Conservation (phyloP, 495 filamentous ascomycete genomes). For the Trichoderma gamsii region DNA sequence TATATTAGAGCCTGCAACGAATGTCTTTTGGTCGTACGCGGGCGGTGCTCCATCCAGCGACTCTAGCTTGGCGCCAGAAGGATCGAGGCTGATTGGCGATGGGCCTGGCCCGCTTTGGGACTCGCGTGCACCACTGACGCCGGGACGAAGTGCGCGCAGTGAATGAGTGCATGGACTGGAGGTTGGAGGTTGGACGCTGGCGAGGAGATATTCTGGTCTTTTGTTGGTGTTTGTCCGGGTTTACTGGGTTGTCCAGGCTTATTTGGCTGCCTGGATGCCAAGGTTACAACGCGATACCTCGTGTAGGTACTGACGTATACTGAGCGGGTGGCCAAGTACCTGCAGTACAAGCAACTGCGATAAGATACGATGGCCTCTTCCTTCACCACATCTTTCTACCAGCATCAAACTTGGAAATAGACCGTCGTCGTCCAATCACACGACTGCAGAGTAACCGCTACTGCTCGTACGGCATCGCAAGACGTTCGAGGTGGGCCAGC, state of each 20-base stretch:
- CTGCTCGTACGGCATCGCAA: too few relatives aligned
- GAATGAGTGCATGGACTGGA: background rate
- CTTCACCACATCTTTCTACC: background rate
- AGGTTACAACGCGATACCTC: background rate
- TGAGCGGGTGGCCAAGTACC: too few relatives aligned
- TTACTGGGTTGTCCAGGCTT: background rate
- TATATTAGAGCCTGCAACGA: background rate
- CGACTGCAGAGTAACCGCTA: background rate
- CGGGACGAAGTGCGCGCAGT: background rate
- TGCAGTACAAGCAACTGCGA: background rate
- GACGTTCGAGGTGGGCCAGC: background rate
- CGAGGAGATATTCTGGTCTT: background rate
- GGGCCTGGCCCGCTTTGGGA: background rate
- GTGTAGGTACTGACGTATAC: background rate
- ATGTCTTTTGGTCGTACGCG: background rate
- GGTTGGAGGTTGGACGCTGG: background rate
- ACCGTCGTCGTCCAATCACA: background rate
- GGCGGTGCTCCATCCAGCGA: background rate
- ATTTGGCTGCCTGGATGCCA: background rate
- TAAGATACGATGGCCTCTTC: background rate
- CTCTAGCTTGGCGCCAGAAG: constrained; percentile 10
- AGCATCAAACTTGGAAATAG: background rate
- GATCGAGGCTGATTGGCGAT: constrained; percentile 10
- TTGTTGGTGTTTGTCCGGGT: background rate
- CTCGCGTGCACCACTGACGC: background rate